A percentile compares a stretch with the other conserved stretches of the same genome.
Evolutionary conservation across 1,284 basidiomycete species (phyloP).

Genomic region (Dichomitus squalens): DNA sequence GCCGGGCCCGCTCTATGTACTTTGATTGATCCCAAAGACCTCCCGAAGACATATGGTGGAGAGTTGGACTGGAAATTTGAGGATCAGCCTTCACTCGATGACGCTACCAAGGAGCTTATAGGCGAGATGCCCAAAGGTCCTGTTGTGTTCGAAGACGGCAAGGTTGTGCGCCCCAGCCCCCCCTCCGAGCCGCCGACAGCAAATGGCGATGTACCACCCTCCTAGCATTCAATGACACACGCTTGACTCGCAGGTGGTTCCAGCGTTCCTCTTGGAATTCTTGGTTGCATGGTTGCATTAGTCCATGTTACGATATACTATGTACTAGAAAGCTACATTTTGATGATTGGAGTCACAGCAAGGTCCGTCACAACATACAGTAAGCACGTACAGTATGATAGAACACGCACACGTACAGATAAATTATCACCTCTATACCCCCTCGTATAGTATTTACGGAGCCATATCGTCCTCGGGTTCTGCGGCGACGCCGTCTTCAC

Average conservation of each 20-base stretch:
- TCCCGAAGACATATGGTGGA: conserved; percentile 71
- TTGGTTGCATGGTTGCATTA: conserved; percentile 16
- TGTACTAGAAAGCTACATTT: conserved; percentile 11
- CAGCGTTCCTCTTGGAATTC: too few species aligned
- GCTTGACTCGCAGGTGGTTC: too few species aligned
- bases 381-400: conserved; percentile 3
- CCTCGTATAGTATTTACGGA: conserved; percentile 2
- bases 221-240: background rate
- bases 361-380: conserved; percentile 11
- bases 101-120: conserved; percentile 43
- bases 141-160: conserved; percentile 48
- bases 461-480: conserved; percentile 60
- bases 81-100: conserved; percentile 65
- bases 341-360: conserved; percentile 9
- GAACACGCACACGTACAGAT: conserved; percentile 9
- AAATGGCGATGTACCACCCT: background rate
- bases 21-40: conserved; percentile 55
- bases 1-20: conserved; percentile 50
- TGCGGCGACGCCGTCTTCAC: conserved; percentile 73
- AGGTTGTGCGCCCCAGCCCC: conserved; percentile 26
- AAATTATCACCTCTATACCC: conserved; percentile 8
- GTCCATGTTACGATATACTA: conserved; percentile 6
- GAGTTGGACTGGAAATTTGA: conserved; percentile 67
- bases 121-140: conserved; percentile 56
- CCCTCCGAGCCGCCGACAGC: background rate